These are phyloP conservation scores for Mimosa pudica DNA, from an alignment of 306 rosid species.

Conservation along the genomic window DNA sequence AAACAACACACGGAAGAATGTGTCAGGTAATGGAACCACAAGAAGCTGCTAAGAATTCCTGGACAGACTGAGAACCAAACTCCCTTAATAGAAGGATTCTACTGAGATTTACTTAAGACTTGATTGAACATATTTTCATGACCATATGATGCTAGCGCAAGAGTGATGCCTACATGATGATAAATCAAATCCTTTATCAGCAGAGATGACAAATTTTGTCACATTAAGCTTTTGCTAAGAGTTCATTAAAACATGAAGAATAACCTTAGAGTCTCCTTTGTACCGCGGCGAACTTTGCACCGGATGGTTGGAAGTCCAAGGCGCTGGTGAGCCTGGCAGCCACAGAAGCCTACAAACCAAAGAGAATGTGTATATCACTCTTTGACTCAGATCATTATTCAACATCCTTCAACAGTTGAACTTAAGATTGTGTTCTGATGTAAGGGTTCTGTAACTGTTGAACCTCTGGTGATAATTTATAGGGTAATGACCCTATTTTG, in stretches of 20 bases:
- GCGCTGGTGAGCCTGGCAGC: constrained; percentile 95
- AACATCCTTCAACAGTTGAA: background rate
- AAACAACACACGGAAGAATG: background rate
- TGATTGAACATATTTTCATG: background rate
- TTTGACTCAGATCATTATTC: background rate
- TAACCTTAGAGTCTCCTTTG: constrained; percentile 88
- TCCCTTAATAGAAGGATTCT: background rate
- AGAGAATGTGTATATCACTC: background rate
- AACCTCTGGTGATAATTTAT: background rate
- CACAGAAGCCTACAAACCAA: constrained; percentile 72
- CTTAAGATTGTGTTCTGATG: background rate
- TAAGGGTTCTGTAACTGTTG: background rate
- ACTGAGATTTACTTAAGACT: background rate
- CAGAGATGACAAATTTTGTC: background rate
- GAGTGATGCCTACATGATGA: constrained; percentile 74
- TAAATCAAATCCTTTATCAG: background rate
- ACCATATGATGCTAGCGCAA: constrained; percentile 52
- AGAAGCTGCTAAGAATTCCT: background rate
- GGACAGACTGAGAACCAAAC: background rate
- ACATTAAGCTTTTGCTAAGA: background rate
- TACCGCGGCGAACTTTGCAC: constrained; percentile 90
- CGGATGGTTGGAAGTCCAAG: constrained; percentile 90
- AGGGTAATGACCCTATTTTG: too few relatives aligned
- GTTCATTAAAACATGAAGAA: background rate
- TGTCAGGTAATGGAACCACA: background rate